Conservation (phyloP, 2,329 filamentous ascomycete species). For the Aspergillus sp. region DNA sequence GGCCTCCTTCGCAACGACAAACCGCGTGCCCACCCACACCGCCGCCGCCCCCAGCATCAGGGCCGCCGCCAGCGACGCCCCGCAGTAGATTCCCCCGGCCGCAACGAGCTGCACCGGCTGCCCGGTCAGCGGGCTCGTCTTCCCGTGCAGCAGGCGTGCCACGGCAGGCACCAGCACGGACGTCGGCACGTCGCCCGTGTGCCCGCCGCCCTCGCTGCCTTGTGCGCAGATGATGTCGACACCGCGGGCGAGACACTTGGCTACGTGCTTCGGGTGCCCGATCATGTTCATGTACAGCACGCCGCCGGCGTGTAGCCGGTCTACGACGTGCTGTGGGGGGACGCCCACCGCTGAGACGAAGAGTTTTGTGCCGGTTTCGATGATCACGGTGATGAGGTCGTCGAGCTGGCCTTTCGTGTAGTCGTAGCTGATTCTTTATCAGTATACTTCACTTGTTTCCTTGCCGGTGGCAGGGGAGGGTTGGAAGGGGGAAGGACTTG, state of each 20-base stretch:
- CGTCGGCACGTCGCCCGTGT: slow-evolving; percentile 92
- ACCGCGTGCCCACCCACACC: slow-evolving; percentile 96
- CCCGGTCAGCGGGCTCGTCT: slow-evolving; percentile 84
- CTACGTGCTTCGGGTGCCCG: slow-evolving; percentile 97
- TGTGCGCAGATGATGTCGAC: slow-evolving; percentile 98
- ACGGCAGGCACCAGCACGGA: slow-evolving; percentile 89
- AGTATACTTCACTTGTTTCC: background rate
- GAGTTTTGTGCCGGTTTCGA: slow-evolving; percentile 83
- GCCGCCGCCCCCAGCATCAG: slow-evolving; percentile 89
- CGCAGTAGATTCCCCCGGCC: slow-evolving; percentile 91
- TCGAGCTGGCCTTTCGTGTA: slow-evolving; percentile 99
- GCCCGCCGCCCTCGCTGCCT: slow-evolving; percentile 94
- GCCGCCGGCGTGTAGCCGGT: slow-evolving; percentile 81
- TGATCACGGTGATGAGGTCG: slow-evolving; percentile 86
- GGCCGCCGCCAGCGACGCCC: slow-evolving; percentile 81
- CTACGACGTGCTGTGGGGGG: slow-evolving; percentile 82
- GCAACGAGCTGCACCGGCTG: slow-evolving; percentile 86
- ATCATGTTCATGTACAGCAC: slow-evolving; percentile 99
- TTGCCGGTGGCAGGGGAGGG: background rate
- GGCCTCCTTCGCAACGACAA: slow-evolving; percentile 90
- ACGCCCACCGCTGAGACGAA: slow-evolving; percentile 98
- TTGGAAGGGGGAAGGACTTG: slow-evolving; percentile 56
- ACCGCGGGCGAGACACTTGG: slow-evolving; percentile 89
- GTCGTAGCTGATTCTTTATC: slow-evolving; percentile 69
- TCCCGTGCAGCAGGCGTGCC: slow-evolving; percentile 72